phyloP scores from a whole-genome alignment of 2,329 filamentous ascomycete species.

The Fusarium tupiense region DNA sequence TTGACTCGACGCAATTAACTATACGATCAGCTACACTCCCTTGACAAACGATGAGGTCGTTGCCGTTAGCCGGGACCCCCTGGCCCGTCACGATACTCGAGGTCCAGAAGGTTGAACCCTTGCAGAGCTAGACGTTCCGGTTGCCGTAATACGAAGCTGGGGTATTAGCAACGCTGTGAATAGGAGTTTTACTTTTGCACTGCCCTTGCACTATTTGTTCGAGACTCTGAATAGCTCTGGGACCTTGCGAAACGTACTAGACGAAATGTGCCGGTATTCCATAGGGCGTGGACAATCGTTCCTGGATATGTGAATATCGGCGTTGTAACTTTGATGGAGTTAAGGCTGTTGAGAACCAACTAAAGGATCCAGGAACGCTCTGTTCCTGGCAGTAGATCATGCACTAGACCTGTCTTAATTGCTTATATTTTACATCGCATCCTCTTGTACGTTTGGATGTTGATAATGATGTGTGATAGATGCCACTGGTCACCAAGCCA shows the following conservation, averaged over 20 bases:
- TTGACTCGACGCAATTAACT: constrained; percentile 48
- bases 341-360: constrained; percentile 55
- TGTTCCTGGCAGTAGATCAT: background rate
- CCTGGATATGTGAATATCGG: constrained; percentile 51
- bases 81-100: constrained; percentile 44
- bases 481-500: constrained; percentile 55
- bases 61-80: constrained; percentile 41
- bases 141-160: constrained; percentile 45
- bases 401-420: constrained; percentile 44
- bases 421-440: constrained; percentile 34
- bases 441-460: background rate
- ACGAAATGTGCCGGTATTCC: constrained; percentile 47
- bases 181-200: constrained; percentile 47
- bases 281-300: constrained; percentile 54
- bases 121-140: constrained; percentile 31
- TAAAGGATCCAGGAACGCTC: constrained; percentile 45
- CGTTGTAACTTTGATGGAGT: constrained; percentile 51
- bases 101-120: constrained; percentile 47
- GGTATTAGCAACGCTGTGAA: constrained; percentile 49
- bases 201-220: constrained; percentile 49
- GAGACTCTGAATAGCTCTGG: constrained; percentile 43
- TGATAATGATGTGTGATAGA: background rate
- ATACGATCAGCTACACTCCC: constrained; percentile 35
- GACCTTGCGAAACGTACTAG: constrained; percentile 14
- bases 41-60: constrained; percentile 42